Conservation (phyloP, 1,284 basidiomycete genomes). For the Leccinum fuscescens region DNA sequence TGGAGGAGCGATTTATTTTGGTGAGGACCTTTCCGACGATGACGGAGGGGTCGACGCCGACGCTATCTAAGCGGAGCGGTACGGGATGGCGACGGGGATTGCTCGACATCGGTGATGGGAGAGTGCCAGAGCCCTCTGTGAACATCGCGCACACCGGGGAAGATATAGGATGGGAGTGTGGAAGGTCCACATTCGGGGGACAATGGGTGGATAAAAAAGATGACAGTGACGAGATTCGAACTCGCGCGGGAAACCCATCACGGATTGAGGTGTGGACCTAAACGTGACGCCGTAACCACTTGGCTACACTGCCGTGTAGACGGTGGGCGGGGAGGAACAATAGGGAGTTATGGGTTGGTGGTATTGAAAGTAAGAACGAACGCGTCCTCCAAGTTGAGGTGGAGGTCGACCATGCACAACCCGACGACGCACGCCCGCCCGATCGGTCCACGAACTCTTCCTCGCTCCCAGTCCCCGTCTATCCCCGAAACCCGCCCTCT, state of each 20-base stretch:
- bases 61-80: constrained; percentile 35
- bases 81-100: constrained; percentile 31
- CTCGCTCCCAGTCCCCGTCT: constrained; percentile 49
- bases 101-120: constrained; percentile 25
- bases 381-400: constrained; percentile 4
- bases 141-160: background rate
- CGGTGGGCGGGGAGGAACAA: rapidly evolving
- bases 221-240: constrained; percentile 65
- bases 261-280: constrained; percentile 45
- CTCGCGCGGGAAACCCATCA: constrained; percentile 62
- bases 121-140: constrained; percentile 17
- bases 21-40: constrained; percentile 54
- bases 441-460: constrained; percentile 54
- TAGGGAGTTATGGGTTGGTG: background rate
- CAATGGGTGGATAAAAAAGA: constrained; percentile 21
- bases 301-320: constrained; percentile 52
- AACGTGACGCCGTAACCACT: constrained; percentile 64
- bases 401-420: constrained; percentile 36
- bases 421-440: constrained; percentile 43
- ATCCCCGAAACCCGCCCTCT: constrained; percentile 41
- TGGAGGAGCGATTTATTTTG: constrained; percentile 47
- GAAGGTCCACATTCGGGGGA: constrained; percentile 12
- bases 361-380: background rate
- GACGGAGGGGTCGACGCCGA: constrained; percentile 47
- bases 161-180: constrained; percentile 10